Evolutionary conservation across 1,284 basidiomycete species (phyloP), one percentile per base, ranked within the genome.

Genomic region (Ustilago crameri): DNA sequence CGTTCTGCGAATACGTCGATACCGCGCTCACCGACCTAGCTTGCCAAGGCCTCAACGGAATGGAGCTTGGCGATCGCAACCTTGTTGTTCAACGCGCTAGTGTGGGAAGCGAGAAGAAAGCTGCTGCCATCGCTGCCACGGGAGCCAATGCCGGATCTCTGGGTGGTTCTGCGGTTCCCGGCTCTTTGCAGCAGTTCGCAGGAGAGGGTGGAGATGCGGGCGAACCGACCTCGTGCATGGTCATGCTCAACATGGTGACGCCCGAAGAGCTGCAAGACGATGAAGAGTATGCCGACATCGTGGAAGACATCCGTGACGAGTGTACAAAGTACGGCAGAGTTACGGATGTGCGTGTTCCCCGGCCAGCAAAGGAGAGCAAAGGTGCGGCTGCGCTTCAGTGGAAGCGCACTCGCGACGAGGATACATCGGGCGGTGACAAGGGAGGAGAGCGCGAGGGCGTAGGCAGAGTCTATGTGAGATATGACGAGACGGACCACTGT

Each of bases 181-280:
- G 53, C 41, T 51, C 82, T 9, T 81, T 84, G 30, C 73, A 84
- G 15, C 81, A 81, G 8, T 81, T 82, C 3, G 83, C 81, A 54
- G 76, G 83, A n/a, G 78, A 58, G 18, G 72, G 73, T 17, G 73
- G 70, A 14, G 68, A 76, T 42, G 64, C 67, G 23, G 69, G 65
- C 47, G 75, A 82, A 47, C 85, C 85, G 8, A 86, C 87, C 15
- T 89, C 91, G 42, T 94, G 95, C 82, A 88, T 99, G 82, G 90
- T 97, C 81, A 92, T 99, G 90, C 87, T 99, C 81, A 99, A 98
- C 87, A 98, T 98, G 96, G 94, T 99, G 69, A 93, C 92, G 0
- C 85, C 92, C 3, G 95, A 98, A 57, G 95, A 99, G 82, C 88
- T 99, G 54, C 85, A 88, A 24, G 91, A 95, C 81, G 95, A 98